phyloP scores from a whole-genome alignment of 805 yeast genomes.

The Barnettozyma salicaria region DNA sequence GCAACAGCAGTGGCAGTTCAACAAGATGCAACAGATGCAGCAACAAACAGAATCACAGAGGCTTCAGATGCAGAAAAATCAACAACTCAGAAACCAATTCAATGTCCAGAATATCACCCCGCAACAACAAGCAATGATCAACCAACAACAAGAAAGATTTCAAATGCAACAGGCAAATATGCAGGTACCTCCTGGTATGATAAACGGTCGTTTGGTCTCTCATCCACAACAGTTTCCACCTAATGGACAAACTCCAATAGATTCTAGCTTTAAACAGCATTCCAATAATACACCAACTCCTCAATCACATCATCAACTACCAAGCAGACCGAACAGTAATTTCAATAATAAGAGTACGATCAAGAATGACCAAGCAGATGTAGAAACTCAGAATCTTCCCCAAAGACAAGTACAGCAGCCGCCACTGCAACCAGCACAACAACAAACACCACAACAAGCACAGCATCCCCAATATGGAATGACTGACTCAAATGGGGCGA shows the following conservation, averaged over 20 bases:
- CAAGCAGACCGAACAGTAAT: constrained; percentile 14
- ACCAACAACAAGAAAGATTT: constrained; percentile 17
- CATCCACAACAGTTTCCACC: constrained; percentile 12
- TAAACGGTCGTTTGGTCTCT: constrained; percentile 11
- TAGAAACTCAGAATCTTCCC: too few species aligned
- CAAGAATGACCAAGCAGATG: too few species aligned
- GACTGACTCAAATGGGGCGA: constrained; percentile 13
- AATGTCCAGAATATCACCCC: constrained; percentile 6
- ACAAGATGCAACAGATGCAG: constrained; percentile 21
- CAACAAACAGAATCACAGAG: constrained; percentile 22
- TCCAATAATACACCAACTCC: background rate
- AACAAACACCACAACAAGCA: constrained; percentile 4
- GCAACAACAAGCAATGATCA: constrained; percentile 14
- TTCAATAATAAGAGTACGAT: constrained; percentile 8
- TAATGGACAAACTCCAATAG: background rate
- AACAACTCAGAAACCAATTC: constrained; percentile 18
- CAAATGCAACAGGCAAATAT: constrained; percentile 10
- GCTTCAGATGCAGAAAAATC: constrained; percentile 22
- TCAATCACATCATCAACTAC: constrained; percentile 24
- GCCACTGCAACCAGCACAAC: constrained; percentile 5
- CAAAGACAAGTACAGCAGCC: too few species aligned
- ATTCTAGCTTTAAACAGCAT: background rate
- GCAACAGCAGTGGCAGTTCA: constrained; percentile 17
- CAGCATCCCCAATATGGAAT: constrained; percentile 3
- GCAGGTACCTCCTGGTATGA: constrained; percentile 4